Base-by-base conservation (phyloP, 129 eudicot species). In the Lactuca sativa region DNA sequence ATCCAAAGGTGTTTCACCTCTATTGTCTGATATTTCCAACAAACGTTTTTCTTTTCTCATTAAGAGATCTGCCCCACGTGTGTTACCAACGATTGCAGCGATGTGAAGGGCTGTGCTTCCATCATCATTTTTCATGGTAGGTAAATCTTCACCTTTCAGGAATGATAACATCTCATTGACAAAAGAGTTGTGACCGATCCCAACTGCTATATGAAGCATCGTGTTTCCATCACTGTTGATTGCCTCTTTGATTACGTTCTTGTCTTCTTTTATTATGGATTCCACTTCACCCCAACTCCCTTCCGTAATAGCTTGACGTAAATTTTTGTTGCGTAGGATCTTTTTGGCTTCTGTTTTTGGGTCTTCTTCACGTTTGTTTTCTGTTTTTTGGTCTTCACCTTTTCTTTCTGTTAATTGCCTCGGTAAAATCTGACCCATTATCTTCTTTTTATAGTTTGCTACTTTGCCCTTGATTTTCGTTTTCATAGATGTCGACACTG, bases 171-270 rank as follows among this genome's bases (percentile, higher is more conserved):
- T 7, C 0, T 21, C 32, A 11, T 1, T 25, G 33, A 64, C 16
- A 12, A 43, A 25, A 31, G 13, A 4, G 1, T 18, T 14, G 9
- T 40, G 18, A 31, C 57, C 56, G 5, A 47, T 48, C 25, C 70
- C 70, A 25, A 64, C 41, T 7, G 70, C 70, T 64, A 64, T 21
- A 36, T 64, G 70, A 64, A 64, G 70, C 31, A 64, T 4, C 37
- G 38, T 47, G 57, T 47, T 64, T 6, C 38, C 6, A 32, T 64
- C 41, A 37, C 21, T n/a, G 15, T 15, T n/a, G 40, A 64, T 31
- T 47, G 12, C 56, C 38, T 47, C 21, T 13, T 7, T 25, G 18
- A 9, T 40, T 25, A 21, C 38, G 7, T 41, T 40, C 47, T 13
- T 64, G 4, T 49, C 38, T 2, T 13, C 2, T 64, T 5, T 25